These are phyloP conservation scores for Metschnikowia rubicola DNA, from an alignment of 805 yeast genomes.

Conservation along the genomic window DNA sequence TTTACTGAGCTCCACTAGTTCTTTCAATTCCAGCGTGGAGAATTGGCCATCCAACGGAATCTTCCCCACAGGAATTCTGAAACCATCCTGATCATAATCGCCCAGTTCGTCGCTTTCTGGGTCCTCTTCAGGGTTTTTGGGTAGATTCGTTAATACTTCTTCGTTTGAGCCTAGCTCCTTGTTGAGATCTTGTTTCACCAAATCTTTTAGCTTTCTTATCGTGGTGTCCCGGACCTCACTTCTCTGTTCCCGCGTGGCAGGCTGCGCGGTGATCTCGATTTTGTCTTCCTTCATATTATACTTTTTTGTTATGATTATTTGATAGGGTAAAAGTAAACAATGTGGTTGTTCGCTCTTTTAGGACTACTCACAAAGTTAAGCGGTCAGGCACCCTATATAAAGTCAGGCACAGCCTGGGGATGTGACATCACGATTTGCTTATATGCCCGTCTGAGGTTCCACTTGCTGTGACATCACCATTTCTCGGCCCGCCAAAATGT, in stretches of 20 bases:
- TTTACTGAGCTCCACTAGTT: conserved; percentile 30
- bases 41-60: conserved; percentile 42
- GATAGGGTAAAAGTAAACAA: not conserved
- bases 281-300: conserved; percentile 11
- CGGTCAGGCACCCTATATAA: no score
- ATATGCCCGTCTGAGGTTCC: conserved; percentile 5
- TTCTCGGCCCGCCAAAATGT: not conserved
- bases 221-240: conserved; percentile 15
- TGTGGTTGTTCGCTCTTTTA: no score
- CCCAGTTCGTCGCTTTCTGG: not conserved
- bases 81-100: conserved; percentile 32
- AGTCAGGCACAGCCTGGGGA: not conserved
- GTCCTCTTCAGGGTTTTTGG: not conserved
- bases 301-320: not conserved
- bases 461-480: conserved; percentile 5
- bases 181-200: conserved; percentile 22
- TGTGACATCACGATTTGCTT: conserved; percentile 3
- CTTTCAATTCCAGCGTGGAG: conserved; percentile 31
- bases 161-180: not conserved
- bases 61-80: conserved; percentile 35
- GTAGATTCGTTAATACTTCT: not conserved
- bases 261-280: conserved; percentile 29
- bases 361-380: no score
- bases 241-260: conserved; percentile 9
- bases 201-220: conserved; percentile 24